Base-by-base conservation (phyloP, 768 basidiomycete species). In the Pisolithus microcarpus region DNA sequence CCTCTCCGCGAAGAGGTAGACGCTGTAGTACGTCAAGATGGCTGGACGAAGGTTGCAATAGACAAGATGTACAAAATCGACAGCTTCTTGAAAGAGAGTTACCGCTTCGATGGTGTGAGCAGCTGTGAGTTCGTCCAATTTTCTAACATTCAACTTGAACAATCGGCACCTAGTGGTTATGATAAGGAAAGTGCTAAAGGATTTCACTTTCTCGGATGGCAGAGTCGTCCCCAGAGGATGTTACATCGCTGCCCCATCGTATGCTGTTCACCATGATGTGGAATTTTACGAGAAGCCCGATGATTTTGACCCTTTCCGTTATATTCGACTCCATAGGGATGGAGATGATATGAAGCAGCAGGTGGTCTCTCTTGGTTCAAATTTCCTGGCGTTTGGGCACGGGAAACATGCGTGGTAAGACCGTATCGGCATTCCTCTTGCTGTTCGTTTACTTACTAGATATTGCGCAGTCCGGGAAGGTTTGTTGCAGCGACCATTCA, bases 401-500 rank as follows among this genome's bases (percentile, higher is more conserved):
- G 52, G 58, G 38, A 55, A 45, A 21, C 54, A 58, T 36, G 60
- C 58, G 6, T 61, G 56, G 53, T 57, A 37, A 31, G 53, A 31
- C 16, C 30, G n/a, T 43, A 28, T 28, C n/a, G 5, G 1, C n/a
- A 24, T 43, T 7, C 19, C n/a, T 23, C 26, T 26, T 26, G 26
- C 26, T 40, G 6, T 10, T 40, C 7, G 21, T 40, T 40, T 40
- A 11, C 19, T 18, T 10, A 26, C 8, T 10, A 16, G 10, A 36
- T 37, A n/a, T n/a, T 19, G 13, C 18, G 10, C 23, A 46, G 45
- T 11, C 45, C 75, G 24, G 75, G 73, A 0, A 64, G 75, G 7
- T 73, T 73, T 57, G 70, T 74, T 48, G 70, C 73, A 4, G 63
- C 67, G 3, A 66, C 58, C 42, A 67, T 69, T 43, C 56, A 71